Conservation (phyloP, 192 early-diverging fungal genomes). For the Entomortierella lignicola region DNA sequence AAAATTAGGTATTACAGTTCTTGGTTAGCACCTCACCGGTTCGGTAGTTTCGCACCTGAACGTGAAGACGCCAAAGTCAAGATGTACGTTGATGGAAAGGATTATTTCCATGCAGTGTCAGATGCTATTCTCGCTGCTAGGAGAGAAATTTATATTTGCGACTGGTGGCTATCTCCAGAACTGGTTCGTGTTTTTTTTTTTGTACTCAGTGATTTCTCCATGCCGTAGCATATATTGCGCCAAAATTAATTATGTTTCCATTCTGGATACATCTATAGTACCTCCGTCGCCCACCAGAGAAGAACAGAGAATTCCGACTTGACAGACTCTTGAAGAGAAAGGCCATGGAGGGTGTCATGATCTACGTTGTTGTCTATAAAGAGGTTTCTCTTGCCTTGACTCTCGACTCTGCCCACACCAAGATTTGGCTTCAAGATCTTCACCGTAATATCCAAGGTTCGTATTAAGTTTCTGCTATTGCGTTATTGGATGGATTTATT, state of each 20-base stretch:
- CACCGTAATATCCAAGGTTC: constrained; percentile 85
- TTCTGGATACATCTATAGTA: constrained; percentile 69
- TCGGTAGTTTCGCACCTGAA: constrained; percentile 80
- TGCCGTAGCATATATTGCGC: too few species aligned
- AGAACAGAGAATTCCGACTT: constrained; percentile 81
- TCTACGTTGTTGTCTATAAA: constrained; percentile 93
- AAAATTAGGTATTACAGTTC: constrained; percentile 68
- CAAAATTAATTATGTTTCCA: too few species aligned
- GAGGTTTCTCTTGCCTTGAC: constrained; percentile 84
- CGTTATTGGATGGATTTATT: constrained; percentile 55
- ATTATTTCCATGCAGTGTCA: constrained; percentile 83
- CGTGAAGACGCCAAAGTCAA: constrained; percentile 72
- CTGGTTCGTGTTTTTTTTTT: too few species aligned
- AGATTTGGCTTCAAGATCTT: constrained; percentile 76
- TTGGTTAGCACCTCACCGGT: constrained; percentile 73
- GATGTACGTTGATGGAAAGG: constrained; percentile 85
- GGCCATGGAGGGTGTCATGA: constrained; percentile 87
- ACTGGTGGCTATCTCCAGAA: constrained; percentile 96
- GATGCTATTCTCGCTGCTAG: constrained; percentile 81
- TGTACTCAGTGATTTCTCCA: too few species aligned
- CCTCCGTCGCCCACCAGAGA: constrained; percentile 76
- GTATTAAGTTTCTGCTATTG: constrained; percentile 77
- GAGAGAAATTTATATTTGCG: constrained; percentile 77
- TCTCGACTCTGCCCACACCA: constrained; percentile 80
- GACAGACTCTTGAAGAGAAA: constrained; percentile 83